Percentiles rank a stretch among this genome's conserved stretches.
phyloP scores from a whole-genome alignment of 73 alveolate genomes.

The Stentor coeruleus region DNA sequence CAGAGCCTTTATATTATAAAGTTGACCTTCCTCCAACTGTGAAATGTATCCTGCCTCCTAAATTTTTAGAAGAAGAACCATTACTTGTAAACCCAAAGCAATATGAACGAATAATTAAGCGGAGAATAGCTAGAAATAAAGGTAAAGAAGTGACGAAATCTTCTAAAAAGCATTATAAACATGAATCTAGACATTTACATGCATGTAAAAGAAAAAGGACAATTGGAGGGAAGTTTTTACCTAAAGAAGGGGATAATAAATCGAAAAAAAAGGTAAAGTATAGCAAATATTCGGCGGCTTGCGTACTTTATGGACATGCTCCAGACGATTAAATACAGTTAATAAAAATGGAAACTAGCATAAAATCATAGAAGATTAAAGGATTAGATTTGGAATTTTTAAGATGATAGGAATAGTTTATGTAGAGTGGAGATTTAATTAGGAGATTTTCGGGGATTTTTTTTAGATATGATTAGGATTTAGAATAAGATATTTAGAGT shows the following conservation, averaged over 20 bases:
- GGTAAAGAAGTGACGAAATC: not conserved
- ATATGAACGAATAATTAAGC: slow-evolving; percentile 4
- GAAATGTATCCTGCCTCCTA: slow-evolving; percentile 22
- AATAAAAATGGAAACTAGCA: no score
- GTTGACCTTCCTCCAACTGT: not conserved
- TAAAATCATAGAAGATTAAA: no score
- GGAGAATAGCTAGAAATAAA: slow-evolving; percentile 6
- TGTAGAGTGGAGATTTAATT: no score
- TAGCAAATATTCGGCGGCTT: slow-evolving; percentile 8
- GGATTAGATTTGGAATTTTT: no score
- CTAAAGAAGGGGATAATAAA: not conserved
- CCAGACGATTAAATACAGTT: slow-evolving; percentile 24
- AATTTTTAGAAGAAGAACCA: slow-evolving; percentile 16
- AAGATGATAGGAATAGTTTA: no score
- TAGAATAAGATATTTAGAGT: no score
- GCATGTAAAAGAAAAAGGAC: slow-evolving; percentile 10
- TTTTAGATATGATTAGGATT: no score
- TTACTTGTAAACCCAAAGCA: slow-evolving; percentile 5
- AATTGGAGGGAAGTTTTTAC: slow-evolving; percentile 3
- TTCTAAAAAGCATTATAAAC: slow-evolving; percentile 8
- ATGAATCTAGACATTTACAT: slow-evolving; percentile 8
- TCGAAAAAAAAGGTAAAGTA: slow-evolving; percentile 7
- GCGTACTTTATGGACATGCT: slow-evolving; percentile 14
- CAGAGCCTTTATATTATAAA: not conserved
- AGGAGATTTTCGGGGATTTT: no score